phyloP scores from a whole-genome alignment of 1,284 basidiomycete genomes.

The Ceratobasidium sp. region DNA sequence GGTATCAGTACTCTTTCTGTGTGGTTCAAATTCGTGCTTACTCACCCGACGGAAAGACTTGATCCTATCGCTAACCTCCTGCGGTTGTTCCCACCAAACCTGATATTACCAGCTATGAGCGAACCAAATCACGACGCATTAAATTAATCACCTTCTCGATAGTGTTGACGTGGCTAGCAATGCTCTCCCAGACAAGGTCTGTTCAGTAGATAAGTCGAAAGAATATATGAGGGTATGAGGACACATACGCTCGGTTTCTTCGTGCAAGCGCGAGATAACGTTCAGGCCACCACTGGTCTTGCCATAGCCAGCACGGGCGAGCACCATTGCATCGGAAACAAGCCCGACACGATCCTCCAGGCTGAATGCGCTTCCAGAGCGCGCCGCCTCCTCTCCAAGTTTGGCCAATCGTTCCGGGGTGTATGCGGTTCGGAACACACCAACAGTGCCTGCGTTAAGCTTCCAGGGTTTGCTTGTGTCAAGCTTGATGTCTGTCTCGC shows the following conservation, averaged over 20 bases:
- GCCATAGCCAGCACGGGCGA: conserved; percentile 81
- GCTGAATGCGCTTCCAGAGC: conserved; percentile 68
- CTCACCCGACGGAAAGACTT: conserved; percentile 69
- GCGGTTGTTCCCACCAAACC: conserved; percentile 86
- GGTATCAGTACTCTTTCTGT: conserved; percentile 9
- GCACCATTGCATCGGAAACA: conserved; percentile 78
- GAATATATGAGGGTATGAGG: background rate
- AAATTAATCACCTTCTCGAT: conserved; percentile 52
- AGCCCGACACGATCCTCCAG: conserved; percentile 88
- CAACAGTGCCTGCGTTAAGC: conserved; percentile 87
- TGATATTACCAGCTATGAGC: conserved; percentile 34
- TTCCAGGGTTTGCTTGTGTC: conserved; percentile 79
- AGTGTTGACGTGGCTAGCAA: conserved; percentile 61
- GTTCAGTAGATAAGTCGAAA: background rate
- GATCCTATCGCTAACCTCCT: conserved; percentile 64
- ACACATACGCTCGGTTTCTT: conserved; percentile 76
- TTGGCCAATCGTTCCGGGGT: conserved; percentile 77
- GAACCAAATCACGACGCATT: background rate
- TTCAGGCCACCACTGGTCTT: conserved; percentile 79
- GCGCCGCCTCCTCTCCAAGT: conserved; percentile 81
- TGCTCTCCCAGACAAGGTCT: conserved; percentile 80
- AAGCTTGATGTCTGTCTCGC: conserved; percentile 72
- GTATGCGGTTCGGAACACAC: conserved; percentile 92
- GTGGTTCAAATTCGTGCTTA: conserved; percentile 9
- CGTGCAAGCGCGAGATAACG: conserved; percentile 69